Evolutionary conservation across 768 basidiomycete species (phyloP).

Genomic region (Mycena belliarum): DNA sequence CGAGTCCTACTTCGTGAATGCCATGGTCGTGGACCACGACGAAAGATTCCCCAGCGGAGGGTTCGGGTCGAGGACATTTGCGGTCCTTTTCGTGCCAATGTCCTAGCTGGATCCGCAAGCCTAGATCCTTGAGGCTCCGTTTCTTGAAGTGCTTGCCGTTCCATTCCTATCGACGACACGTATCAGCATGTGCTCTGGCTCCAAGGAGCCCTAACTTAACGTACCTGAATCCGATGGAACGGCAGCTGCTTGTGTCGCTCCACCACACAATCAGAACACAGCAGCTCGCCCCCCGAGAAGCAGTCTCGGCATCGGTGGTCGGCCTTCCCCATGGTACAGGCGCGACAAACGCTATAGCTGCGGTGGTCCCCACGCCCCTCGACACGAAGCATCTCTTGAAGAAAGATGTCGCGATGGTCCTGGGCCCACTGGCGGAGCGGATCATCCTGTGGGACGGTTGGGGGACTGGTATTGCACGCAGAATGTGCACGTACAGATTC

Average conservation of each 20-base stretch:
- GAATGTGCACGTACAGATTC: background rate
- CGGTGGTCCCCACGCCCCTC: background rate
- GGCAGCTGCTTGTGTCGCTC: background rate
- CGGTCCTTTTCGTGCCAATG: background rate
- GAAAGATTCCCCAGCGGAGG: background rate
- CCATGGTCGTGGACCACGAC: background rate
- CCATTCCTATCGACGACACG: background rate
- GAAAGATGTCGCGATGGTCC: background rate
- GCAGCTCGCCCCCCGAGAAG: background rate
- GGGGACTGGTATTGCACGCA: too few species aligned
- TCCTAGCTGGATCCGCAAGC: background rate
- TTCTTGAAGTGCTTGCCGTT: background rate
- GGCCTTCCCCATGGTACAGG: background rate
- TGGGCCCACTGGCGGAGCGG: background rate
- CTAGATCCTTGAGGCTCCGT: background rate
- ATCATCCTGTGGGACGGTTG: too few species aligned
- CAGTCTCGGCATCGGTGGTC: background rate
- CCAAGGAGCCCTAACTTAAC: too few species aligned
- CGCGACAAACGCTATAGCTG: background rate
- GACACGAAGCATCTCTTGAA: background rate
- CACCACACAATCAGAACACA: background rate
- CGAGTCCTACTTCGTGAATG: background rate
- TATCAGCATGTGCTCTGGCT: too few species aligned
- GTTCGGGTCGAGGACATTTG: background rate
- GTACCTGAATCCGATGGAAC: background rate